A percentile compares a stretch with the other conserved stretches of the same genome.
These are phyloP conservation scores for Oryza rufipogon DNA, from an alignment of 176 grass and related monocot genomes.

Conservation along the genomic window DNA sequence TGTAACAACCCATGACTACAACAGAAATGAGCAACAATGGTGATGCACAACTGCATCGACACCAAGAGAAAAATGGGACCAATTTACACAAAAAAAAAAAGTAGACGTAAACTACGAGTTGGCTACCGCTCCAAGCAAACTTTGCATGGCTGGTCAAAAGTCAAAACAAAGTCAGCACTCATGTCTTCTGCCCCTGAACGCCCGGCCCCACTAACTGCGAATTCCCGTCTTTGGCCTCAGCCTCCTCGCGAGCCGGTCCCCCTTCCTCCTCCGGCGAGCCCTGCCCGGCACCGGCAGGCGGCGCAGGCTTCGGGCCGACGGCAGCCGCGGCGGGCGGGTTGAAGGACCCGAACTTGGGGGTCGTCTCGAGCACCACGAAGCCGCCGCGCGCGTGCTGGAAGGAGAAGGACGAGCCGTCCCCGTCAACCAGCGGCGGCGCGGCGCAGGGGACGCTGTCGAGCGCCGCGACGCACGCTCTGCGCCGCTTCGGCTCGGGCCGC, in stretches of 20 bases:
- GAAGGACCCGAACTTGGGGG: slow-evolving; percentile 94
- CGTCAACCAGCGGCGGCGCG: neutral
- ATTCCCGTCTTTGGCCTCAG: slow-evolving; percentile 18
- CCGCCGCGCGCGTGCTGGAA: slow-evolving; percentile 65
- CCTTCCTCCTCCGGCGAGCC: neutral
- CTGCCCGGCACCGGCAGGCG: neutral
- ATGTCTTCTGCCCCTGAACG: slow-evolving; percentile 7
- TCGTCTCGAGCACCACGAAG: slow-evolving; percentile 67
- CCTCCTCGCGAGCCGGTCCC: neutral
- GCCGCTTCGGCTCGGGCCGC: slow-evolving; percentile 54
- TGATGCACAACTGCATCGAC: neutral
- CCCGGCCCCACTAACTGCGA: neutral
- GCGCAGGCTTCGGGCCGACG: slow-evolving; percentile 11
- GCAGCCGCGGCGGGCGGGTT: slow-evolving; percentile 30
- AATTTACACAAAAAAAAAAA: neutral
- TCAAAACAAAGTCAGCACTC: neutral
- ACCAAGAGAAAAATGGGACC: neutral
- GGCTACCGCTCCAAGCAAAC: neutral
- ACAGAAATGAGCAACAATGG: too few relatives aligned
- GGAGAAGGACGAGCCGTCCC: slow-evolving; percentile 59
- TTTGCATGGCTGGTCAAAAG: neutral
- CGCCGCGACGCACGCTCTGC: slow-evolving; percentile 61
- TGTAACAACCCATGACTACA: neutral
- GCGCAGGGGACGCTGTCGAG: slow-evolving; percentile 50
- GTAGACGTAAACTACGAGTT: neutral